Evolutionary conservation across 192 early-diverging fungal genomes (phyloP).

Genomic region (Umbelopsis vinacea): DNA sequence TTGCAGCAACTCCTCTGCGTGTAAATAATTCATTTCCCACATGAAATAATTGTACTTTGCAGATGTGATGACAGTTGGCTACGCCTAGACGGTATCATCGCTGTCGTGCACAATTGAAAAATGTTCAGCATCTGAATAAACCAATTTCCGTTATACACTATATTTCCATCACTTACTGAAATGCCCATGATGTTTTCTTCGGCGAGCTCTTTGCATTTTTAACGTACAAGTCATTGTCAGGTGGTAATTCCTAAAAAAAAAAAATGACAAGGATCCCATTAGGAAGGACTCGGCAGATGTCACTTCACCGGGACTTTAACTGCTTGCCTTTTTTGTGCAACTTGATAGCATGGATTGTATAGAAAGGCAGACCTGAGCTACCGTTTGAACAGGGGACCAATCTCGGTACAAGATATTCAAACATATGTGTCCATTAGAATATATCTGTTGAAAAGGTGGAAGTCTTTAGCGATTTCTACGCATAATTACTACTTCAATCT

Average conservation of each 20-base stretch:
- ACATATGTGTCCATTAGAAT: conserved; percentile 97
- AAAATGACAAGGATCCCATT: background rate
- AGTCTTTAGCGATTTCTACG: background rate
- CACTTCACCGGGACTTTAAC: background rate
- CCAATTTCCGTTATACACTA: too few relatives aligned
- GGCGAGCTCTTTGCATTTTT: conserved; percentile 56
- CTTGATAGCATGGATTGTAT: conserved; percentile 92
- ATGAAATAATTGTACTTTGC: background rate
- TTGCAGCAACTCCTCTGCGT: background rate
- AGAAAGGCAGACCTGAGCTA: conserved; percentile 85
- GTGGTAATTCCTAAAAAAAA: conserved; percentile 51
- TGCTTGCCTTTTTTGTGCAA: conserved; percentile 71
- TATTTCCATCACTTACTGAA: conserved; percentile 39
- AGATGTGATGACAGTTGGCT: too few relatives aligned
- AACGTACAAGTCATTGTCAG: conserved; percentile 61
- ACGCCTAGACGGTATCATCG: conserved; percentile 2
- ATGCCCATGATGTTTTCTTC: conserved; percentile 65
- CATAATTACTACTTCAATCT: too few relatives aligned
- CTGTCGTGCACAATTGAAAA: background rate
- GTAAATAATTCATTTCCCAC: background rate
- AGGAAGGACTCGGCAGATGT: too few relatives aligned
- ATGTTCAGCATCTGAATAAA: background rate
- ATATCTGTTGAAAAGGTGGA: conserved; percentile 48
- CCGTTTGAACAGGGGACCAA: conserved; percentile 93
- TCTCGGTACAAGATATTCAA: conserved; percentile 93